These are phyloP conservation scores for Lichtheimia ornata DNA, from an alignment of 371 early-diverging fungal genomes.

Conservation along the genomic window DNA sequence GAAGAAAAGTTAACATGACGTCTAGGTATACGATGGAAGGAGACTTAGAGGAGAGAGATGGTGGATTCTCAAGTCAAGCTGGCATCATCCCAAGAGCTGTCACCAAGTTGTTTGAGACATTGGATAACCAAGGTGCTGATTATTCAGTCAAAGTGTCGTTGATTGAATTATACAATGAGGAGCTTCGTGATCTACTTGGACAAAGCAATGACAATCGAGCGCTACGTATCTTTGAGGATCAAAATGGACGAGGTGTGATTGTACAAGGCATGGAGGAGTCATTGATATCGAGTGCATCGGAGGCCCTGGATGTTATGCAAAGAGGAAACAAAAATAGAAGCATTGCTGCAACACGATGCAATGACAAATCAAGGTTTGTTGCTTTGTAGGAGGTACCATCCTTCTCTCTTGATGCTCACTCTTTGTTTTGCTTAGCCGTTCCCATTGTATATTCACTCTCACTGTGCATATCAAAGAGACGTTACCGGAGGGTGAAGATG, in stretches of 20 bases:
- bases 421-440: constrained; percentile 63
- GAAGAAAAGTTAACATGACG: not conserved
- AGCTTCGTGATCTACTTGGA: constrained; percentile 86
- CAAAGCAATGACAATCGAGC: constrained; percentile 37
- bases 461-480: constrained; percentile 84
- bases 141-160: constrained; percentile 83
- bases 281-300: constrained; percentile 66
- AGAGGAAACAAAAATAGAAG: constrained; percentile 77
- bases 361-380: constrained; percentile 80
- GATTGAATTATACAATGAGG: constrained; percentile 99
- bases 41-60: constrained; percentile 56
- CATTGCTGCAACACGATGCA: constrained; percentile 88
- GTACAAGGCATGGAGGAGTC: constrained; percentile 85
- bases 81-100: constrained; percentile 94
- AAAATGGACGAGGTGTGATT: constrained; percentile 66
- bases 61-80: constrained; percentile 41
- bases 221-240: constrained; percentile 70
- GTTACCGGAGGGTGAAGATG: constrained; percentile 77
- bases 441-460: constrained; percentile 93
- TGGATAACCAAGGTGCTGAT: constrained; percentile 60
- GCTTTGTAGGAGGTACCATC: not conserved
- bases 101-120: constrained; percentile 76
- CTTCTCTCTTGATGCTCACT: not conserved
- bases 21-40: constrained; percentile 83
- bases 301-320: constrained; percentile 78